Evolutionary conservation across 108 stramenopile species (phyloP).

Genomic region (Conticribra guillardii): DNA sequence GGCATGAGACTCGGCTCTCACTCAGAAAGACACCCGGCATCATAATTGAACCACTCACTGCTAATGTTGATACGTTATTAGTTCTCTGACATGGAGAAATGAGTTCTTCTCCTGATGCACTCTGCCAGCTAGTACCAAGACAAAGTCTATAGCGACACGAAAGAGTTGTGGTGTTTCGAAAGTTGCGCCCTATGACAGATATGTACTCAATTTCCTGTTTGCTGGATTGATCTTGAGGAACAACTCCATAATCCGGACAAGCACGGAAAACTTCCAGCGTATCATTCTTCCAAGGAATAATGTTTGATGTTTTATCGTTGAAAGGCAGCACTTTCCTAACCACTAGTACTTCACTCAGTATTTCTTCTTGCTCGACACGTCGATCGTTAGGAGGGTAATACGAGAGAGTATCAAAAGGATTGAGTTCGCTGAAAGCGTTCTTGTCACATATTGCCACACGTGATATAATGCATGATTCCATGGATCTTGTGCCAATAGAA

Average conservation of each 20-base stretch:
- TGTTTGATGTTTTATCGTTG: slow-evolving; percentile 42
- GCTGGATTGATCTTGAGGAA: slow-evolving; percentile 2
- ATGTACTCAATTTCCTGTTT: slow-evolving; percentile 20
- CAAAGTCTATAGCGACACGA: slow-evolving; percentile 62
- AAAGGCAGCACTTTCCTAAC: slow-evolving; percentile 67
- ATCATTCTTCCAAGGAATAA: slow-evolving; percentile 70
- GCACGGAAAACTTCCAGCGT: slow-evolving; percentile 76
- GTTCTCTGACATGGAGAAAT: slow-evolving; percentile 13
- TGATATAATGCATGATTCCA: slow-evolving; percentile 57
- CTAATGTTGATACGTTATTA: slow-evolving; percentile 17
- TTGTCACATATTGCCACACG: slow-evolving; percentile 85
- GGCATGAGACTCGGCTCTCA: slow-evolving; percentile 63
- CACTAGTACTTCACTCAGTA: slow-evolving; percentile 66
- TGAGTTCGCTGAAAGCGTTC: slow-evolving; percentile 17
- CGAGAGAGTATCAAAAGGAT: slow-evolving; percentile 53
- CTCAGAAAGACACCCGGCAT: slow-evolving; percentile 63
- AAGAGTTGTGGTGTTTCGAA: slow-evolving; percentile 52
- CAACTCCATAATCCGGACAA: slow-evolving; percentile 71
- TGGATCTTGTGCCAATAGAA: slow-evolving; percentile 43
- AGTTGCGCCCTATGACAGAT: slow-evolving; percentile 82
- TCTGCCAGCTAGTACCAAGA: slow-evolving; percentile 11
- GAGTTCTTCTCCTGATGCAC: slow-evolving; percentile 6
- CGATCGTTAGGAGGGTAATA: slow-evolving; percentile 63
- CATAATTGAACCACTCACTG: too few species aligned
- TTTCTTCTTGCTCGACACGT: slow-evolving; percentile 31